These are phyloP conservation scores for Xylaria intraflava DNA, from an alignment of 495 filamentous ascomycete genomes.

Conservation along the genomic window DNA sequence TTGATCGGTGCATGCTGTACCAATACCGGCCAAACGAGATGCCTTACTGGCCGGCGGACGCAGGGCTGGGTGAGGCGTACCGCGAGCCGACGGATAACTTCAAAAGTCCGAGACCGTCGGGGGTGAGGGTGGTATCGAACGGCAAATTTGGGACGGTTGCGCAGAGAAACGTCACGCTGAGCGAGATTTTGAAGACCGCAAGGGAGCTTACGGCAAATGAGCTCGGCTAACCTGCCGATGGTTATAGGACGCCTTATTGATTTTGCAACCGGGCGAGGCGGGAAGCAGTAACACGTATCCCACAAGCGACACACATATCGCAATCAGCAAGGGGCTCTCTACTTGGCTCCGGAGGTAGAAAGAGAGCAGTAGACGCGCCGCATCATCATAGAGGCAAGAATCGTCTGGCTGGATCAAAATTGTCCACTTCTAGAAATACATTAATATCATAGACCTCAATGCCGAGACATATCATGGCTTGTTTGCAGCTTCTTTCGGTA, in stretches of 20 bases:
- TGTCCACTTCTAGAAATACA: too few relatives aligned
- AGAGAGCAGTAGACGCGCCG: too few relatives aligned
- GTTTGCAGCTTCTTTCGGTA: too few relatives aligned
- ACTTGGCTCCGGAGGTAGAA: too few relatives aligned
- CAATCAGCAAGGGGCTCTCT: too few relatives aligned
- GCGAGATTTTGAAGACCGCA: slow-evolving; percentile 1
- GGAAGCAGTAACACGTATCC: too few relatives aligned
- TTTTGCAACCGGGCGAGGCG: background rate
- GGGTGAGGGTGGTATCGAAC: background rate
- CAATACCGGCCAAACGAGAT: slow-evolving; percentile 4
- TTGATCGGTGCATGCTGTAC: slow-evolving; percentile 2
- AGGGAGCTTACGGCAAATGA: background rate
- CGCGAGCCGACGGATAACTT: slow-evolving; percentile 4
- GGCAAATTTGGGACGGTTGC: background rate
- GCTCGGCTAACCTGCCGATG: background rate
- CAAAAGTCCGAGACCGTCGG: background rate
- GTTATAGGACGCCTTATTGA: background rate
- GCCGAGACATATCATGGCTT: too few relatives aligned
- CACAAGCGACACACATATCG: too few relatives aligned
- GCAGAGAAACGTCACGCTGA: background rate
- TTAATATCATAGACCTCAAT: too few relatives aligned
- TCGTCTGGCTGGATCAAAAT: too few relatives aligned
- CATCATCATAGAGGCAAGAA: too few relatives aligned
- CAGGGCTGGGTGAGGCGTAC: slow-evolving; percentile 3
- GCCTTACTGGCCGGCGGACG: slow-evolving; percentile 7